Evolutionary conservation across 2,329 filamentous ascomycete genomes (phyloP), one percentile per base, ranked within the genome.

Genomic region (Alternaria angustiovoidea): DNA sequence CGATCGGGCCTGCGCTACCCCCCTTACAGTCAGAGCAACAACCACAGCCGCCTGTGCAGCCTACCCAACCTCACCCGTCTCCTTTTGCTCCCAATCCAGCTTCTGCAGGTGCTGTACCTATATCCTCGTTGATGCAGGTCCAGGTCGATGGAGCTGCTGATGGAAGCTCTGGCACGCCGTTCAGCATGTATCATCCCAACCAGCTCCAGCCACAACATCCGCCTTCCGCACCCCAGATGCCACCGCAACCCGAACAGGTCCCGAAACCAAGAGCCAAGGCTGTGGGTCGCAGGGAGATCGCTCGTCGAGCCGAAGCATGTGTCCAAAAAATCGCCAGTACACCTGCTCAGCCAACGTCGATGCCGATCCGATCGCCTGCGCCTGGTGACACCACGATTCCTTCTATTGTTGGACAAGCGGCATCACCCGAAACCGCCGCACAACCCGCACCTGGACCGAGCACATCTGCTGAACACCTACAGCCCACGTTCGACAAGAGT

Each of bases 1-100:
- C 89, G 30, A 81, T 93, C 49, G 88, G 88, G 2, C 86, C 86
- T 42, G 83, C 82, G 4, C 79, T 93, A n/a, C 79, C 84, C 46
- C 74, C 73, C 7, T 59, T 76, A 80, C 85, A 22, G 81, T 65
- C 85, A 78, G 67, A 85, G 61, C 69, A 75, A 54, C 65, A 65
- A 44, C 72, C 64, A 38, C 70, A 64, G 32, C 71, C 65, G 39
- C 52, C 68, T 55, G 61, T 56, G 16, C 61, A 63, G 39, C 59
- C 59, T n/a, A 32, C 52, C 3, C 59, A 53, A 22, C 44, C 62
- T 49, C 49, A 54, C 16, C 22, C 63, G 39, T 38, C 54, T n/a
- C 58, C 59, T 16, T 51, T 54, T 54, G 57, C 43, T 7, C 14
- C 20, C 16, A 8, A 55, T 12, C 38, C 30, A 54, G 39, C 57